Base-by-base conservation (phyloP, 129 eudicot species). In the Smallanthus sonchifolius region DNA sequence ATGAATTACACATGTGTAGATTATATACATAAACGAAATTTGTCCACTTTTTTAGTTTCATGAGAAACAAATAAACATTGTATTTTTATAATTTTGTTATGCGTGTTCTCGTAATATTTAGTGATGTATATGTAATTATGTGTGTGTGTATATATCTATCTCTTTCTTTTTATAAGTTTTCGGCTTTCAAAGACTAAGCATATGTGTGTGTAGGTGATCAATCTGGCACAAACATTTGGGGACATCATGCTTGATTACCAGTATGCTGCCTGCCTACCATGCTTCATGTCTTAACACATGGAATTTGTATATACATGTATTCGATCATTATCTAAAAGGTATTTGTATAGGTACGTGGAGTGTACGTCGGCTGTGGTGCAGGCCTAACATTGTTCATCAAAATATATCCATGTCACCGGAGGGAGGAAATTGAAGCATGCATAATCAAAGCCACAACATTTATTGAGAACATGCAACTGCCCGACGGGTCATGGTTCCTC, bases 331-430 rank as follows among this genome's bases (percentile, higher is more conserved):
- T 19, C 66, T 78, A 62, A 52, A 78, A 7, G 57, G 16, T 40
- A 10, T 11, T 39, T 39, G 39, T 48, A 52, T 65, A 88, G 95
- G 84, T 88, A 88, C 45, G 95, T 88, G 6, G 95, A 88, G 70
- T 89, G 96, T 82, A 89, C 96, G 5, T 81, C 92, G 0, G 87
- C 92, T 34, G 83, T 77, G 17, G 85, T 86, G 74, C 90, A 84
- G 83, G 86, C 35, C 69, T 89, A 55, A 70, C 45, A 10, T 9
- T 65, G 10, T 86, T 86, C 75, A 83, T 24, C 47, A 84, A 68
- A 61, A 52, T 72, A n/a, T 75, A 83, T 77, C 88, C 92, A 10
- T 73, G 54, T 16, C 78, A 87, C 32, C 75, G 83, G 44, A 64
- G 60, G 62, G 72, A 83, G 17, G 88, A 89, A 57, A 69, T 84